Evolutionary conservation across 2,329 filamentous ascomycete species (phyloP).

Genomic region (Pseudogymnoascus sp.): DNA sequence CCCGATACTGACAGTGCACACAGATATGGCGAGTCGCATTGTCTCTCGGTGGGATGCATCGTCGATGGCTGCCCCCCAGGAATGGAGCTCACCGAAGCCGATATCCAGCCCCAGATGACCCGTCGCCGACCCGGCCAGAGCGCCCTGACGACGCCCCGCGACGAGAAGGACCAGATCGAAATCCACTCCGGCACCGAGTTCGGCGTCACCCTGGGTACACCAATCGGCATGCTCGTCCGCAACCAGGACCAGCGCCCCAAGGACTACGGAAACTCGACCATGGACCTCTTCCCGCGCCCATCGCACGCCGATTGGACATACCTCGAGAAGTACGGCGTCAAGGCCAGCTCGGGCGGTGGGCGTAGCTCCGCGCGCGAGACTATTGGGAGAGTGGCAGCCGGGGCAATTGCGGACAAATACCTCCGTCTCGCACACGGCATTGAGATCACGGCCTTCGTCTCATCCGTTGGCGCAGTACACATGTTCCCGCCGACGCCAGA

Average conservation of each 20-base stretch:
- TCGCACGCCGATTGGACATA: conserved; percentile 97
- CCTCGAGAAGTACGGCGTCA: conserved; percentile 92
- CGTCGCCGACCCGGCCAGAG: conserved; percentile 83
- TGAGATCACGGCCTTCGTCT: conserved; percentile 85
- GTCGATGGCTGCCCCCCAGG: conserved; percentile 87
- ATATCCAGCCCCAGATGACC: conserved; percentile 93
- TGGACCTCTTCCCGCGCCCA: conserved; percentile 84
- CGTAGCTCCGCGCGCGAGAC: conserved; percentile 90
- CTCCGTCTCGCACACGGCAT: conserved; percentile 70
- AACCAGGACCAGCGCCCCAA: conserved; percentile 91
- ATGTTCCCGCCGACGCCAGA: conserved; percentile 64
- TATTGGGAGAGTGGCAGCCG: conserved; percentile 84
- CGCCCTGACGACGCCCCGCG: conserved; percentile 79
- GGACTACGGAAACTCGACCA: conserved; percentile 84
- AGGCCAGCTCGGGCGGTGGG: conserved; percentile 83
- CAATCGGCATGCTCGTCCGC: conserved; percentile 76
- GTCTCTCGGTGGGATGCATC: conserved; percentile 87
- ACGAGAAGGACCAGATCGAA: conserved; percentile 85
- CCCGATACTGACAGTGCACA: neutral
- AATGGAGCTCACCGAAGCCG: conserved; percentile 72
- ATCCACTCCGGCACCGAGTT: conserved; percentile 92
- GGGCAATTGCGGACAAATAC: conserved; percentile 91
- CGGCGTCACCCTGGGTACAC: conserved; percentile 81
- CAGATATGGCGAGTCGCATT: conserved; percentile 75
- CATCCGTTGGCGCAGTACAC: conserved; percentile 71